Base-by-base conservation (phyloP, 1,284 basidiomycete genomes). In the Moesziomyces sp. region DNA sequence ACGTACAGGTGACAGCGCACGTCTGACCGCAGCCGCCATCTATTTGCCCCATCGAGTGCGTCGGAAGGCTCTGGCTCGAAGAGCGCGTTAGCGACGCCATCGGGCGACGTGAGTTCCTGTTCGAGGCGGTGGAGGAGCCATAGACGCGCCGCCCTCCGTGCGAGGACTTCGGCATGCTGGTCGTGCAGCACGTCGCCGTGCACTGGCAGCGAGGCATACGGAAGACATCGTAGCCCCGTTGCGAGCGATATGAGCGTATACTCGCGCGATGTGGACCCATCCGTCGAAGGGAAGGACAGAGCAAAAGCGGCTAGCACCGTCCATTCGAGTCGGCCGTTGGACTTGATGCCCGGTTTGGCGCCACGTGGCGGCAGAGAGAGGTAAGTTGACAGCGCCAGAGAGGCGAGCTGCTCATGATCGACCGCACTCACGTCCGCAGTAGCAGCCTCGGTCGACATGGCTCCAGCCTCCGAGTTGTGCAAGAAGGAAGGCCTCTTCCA, bases 141-240 rank as follows among this genome's bases (percentile, higher is more conserved):
- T n/a, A 89, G 88, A 40, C 91, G 82, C 1, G 91, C 90, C 3
- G 91, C 91, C 19, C 95, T 88, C 28, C 93, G 87, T 0, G 93
- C 93, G 16, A 97, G 87, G 18, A 96, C 88, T 84, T 97, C 94
- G 3, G 94, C 95, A 83, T 97, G 94, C 50, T 88, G 90, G 79
- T 97, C 94, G 80, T 96, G 93, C 26, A 97, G 72, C 1, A 90
- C 88, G 78, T 97, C 92, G 0, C 94, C 95, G n/a, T 87, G 85
- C 3, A 84, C 78, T 0, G 92, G 90, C 0, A 93, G 86, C 50
- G 87, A 87, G 6, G 84, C 77, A 14, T 86, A 88, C 0, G 94
- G 93, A 0, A 95, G 88, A 75, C 92, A 93, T 86, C 96, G 97
- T 9, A 91, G 91, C 9, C 95, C 94, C 2, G 93, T 93, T 0